Evolutionary conservation across 2,329 filamentous ascomycete genomes (phyloP), one percentile per base, ranked within the genome.

Genomic region (Aspergillus uvarum): DNA sequence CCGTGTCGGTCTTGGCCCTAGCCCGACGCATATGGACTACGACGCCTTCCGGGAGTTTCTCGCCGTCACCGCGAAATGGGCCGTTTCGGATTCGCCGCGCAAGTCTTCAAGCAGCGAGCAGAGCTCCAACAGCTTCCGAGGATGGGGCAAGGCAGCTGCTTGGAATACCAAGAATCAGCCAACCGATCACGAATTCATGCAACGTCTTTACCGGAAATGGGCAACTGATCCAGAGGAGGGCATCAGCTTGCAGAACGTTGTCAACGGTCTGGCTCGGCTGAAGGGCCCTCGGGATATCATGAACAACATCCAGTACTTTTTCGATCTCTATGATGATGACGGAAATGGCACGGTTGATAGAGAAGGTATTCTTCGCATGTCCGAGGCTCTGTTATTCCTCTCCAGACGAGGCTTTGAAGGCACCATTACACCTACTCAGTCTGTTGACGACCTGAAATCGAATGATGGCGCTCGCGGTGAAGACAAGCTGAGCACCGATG

Each of bases 291-390:
- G 89, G 51, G 95, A 99, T 75, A 97, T 99, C 66, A 97, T 99
- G 94, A 91, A 91, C 31, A 95, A 91, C 60, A 98, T 99, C 71
- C 95, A 88, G 61, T 98, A 98, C 77, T 98, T 99, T 76, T 99
- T 99, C 68, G 91, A 97, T 70, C 85, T 99, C 0, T 97, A 98
- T 74, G 95, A 99, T 72, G 94, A 99, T 66, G 89, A 94, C 69
- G 85, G 87, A 1, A 92, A 96, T 72, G 95, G 95, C 26, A 92
- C 87, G 68, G 93, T 99, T 5, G 95, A 98, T 70, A 87, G 95
- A 11, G 95, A 99, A 76, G 95, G 95, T 5, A 99, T 99, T 59
- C 77, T 99, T 49, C 84, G 92, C 50, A 98, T 99, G 72, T 97
- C 93, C 0, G 95, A 99, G 76, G 92, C 94, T 0, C 80, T 99